Conservation (phyloP, 2,329 filamentous ascomycete species). For the Diaporthe aspalathi region DNA sequence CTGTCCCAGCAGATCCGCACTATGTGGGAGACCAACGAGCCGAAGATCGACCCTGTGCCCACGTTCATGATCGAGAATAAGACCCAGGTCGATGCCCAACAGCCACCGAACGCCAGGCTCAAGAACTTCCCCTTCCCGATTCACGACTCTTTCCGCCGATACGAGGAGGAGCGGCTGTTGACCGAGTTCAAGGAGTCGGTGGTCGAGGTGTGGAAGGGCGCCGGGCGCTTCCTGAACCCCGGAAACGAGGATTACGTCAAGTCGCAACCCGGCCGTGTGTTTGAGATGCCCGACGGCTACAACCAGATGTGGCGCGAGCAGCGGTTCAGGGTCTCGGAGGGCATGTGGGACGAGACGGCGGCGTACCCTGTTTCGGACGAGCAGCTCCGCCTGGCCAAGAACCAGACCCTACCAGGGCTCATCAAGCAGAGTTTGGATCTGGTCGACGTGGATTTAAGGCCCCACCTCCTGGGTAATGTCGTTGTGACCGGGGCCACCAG, state of each 20-base stretch:
- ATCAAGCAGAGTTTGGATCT: conserved; percentile 81
- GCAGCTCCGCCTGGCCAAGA: conserved; percentile 66
- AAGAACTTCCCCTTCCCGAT: conserved; percentile 74
- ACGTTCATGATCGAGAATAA: conserved; percentile 92
- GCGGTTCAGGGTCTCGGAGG: conserved; percentile 86
- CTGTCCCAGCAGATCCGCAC: conserved; percentile 88
- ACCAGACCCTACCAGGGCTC: conserved; percentile 85
- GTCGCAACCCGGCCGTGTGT: conserved; percentile 82
- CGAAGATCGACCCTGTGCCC: conserved; percentile 80
- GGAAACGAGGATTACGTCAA: conserved; percentile 83
- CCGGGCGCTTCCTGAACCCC: conserved; percentile 71
- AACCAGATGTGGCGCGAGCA: conserved; percentile 95
- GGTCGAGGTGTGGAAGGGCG: conserved; percentile 91
- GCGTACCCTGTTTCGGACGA: conserved; percentile 64
- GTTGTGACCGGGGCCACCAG: conserved; percentile 92
- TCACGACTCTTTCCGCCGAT: conserved; percentile 77
- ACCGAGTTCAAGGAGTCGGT: conserved; percentile 98
- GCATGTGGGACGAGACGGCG: conserved; percentile 88
- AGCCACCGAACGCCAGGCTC: conserved; percentile 80
- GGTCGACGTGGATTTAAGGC: conserved; percentile 89
- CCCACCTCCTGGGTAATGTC: conserved; percentile 86
- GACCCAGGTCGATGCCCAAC: conserved; percentile 86
- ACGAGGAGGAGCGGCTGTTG: conserved; percentile 92
- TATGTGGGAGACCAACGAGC: conserved; percentile 77
- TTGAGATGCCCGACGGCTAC: conserved; percentile 96